Base-by-base conservation (phyloP, 352 stramenopile species). In the Globisporangium barbulae region DNA sequence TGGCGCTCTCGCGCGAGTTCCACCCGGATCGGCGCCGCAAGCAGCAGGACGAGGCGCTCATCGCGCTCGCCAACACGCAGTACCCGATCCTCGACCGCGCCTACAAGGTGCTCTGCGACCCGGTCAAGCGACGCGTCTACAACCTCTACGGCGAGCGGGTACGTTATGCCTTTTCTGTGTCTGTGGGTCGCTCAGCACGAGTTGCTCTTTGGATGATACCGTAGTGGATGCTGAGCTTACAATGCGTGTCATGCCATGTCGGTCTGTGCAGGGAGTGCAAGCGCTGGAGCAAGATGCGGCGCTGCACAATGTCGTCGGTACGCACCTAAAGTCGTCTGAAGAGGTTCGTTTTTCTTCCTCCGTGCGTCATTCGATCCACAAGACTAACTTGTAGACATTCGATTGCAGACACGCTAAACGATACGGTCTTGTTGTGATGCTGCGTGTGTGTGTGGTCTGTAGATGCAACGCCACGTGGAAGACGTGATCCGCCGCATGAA, bases 81-180 rank as follows among this genome's bases (percentile, higher is more conserved):
- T 94, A 93, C 69, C 81, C 85, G 53, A 64, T 83, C n/a, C 65
- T 94, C 41, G 83, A 94, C 66, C 72, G 83, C 52, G 85, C 85
- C 1, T 94, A 94, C 76, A 93, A 93, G 63, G 83, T 94, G 56
- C 74, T 94, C 2, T 83, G 64, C 42, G 85, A 91, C 53, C 83
- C 80, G 3, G 64, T 87, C 8, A 83, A 75, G 69, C 83, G 83
- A 41, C 69, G 75, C 28, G 82, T 85, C 53, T 94, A 94, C 70
- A 83, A 92, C 66, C 64, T 87, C 44, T 91, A 90, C 67, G 85
- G 85, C 53, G 85, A 94, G 60, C 76, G 75, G 65, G 76, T 84
- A 31, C 13, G 70, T 41, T 25, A 1, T 22, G 13, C 19, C 19
- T 28, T 19, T 35, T 41, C 53, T 25, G 19, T 37, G 9, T 58